These are phyloP conservation scores for Scenedesmus sp. DNA, from an alignment of 163 green algal genomes.

Conservation along the genomic window DNA sequence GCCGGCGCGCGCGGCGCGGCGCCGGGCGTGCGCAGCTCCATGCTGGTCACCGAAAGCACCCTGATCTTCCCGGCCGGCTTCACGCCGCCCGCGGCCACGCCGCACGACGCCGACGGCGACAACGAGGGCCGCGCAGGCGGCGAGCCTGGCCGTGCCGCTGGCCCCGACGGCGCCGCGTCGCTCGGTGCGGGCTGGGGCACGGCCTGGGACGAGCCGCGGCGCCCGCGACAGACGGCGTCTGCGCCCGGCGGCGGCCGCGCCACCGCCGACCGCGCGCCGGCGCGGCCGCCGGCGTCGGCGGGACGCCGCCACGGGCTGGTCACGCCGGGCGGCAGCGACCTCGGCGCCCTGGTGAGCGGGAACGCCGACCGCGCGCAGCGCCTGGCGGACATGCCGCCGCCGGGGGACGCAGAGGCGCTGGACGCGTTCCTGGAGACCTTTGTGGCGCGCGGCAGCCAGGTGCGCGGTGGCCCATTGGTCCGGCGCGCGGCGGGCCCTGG, in stretches of 20 bases:
- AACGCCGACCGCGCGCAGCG: constrained; percentile 36
- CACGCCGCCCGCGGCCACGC: no score
- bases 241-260: constrained; percentile 14
- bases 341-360: constrained; percentile 2
- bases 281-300: no score
- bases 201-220: constrained; percentile 28
- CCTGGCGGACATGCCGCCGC: constrained; percentile 5
- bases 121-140: no score
- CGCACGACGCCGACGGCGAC: no score
- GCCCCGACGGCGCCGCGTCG: no score
- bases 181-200: no score
- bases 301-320: background rate
- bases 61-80: constrained; percentile 37
- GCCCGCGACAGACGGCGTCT: constrained; percentile 18
- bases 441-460: constrained; percentile 33
- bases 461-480: no score
- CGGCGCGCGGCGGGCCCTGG: no score
- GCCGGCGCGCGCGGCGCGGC: background rate
- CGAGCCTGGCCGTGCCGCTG: no score
- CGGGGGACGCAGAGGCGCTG: constrained; percentile 17
- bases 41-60: constrained; percentile 41
- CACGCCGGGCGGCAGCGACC: constrained; percentile 26
- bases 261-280: background rate
- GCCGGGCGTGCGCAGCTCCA: constrained; percentile 18
- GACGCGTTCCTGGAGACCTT: constrained; percentile 38